Evolutionary conservation across 768 basidiomycete genomes (phyloP).

Genomic region (Solioccasus polychromus): DNA sequence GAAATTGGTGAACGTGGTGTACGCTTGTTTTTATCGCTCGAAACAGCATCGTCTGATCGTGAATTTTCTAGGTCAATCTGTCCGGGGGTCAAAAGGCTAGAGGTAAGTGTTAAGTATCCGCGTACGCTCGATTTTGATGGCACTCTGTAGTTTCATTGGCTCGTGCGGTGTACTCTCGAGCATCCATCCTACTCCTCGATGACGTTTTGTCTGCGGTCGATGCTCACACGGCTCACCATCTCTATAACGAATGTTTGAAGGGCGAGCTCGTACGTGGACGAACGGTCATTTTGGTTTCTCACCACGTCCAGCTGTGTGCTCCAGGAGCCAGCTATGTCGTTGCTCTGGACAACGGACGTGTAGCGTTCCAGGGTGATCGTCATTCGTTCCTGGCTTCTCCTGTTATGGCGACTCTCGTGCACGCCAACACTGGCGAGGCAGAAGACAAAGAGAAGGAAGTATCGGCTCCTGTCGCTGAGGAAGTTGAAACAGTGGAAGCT

Average conservation of each 20-base stretch:
- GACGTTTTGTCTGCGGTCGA: slow-evolving; percentile 80
- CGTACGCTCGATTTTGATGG: not conserved
- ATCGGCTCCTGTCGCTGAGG: slow-evolving; percentile 11
- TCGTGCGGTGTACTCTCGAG: slow-evolving; percentile 87
- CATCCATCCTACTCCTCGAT: slow-evolving; percentile 77
- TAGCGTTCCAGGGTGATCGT: slow-evolving; percentile 67
- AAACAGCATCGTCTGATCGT: not conserved
- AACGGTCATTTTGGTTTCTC: slow-evolving; percentile 88
- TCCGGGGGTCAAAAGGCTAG: slow-evolving; percentile 64
- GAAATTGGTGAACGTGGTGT: slow-evolving; percentile 89
- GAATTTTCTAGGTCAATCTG: slow-evolving; percentile 26
- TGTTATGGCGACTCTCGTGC: slow-evolving; percentile 63
- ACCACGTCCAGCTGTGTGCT: slow-evolving; percentile 87
- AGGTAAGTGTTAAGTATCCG: slow-evolving; percentile 36
- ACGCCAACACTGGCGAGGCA: slow-evolving; percentile 43
- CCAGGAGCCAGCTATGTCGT: slow-evolving; percentile 81
- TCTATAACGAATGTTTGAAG: slow-evolving; percentile 74
- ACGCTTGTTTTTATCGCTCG: slow-evolving; percentile 3
- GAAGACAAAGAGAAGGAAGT: slow-evolving; percentile 48
- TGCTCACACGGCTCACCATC: slow-evolving; percentile 78
- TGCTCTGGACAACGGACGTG: slow-evolving; percentile 66
- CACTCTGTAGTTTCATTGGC: slow-evolving; percentile 58
- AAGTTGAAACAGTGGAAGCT: slow-evolving; percentile 14
- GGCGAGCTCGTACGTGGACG: slow-evolving; percentile 77
- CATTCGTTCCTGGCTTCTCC: slow-evolving; percentile 66